Conservation (phyloP, 257 asterid genomes). For the Jacaranda copaia region DNA sequence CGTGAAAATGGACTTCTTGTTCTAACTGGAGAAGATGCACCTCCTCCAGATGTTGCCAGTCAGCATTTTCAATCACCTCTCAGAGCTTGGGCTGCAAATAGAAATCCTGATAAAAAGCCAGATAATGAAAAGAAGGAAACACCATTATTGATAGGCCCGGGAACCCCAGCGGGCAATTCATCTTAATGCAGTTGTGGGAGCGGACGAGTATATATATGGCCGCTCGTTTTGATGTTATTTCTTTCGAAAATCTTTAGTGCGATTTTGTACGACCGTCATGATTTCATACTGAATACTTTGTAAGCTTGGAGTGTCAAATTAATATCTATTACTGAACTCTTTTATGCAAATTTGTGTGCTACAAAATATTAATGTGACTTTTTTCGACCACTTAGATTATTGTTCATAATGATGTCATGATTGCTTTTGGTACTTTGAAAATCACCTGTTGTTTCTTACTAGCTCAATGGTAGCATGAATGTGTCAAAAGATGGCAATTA, state of each 20-base stretch:
- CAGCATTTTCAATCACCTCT: constrained; percentile 81
- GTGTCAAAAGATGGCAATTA: too few relatives aligned
- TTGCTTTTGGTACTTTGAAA: too few relatives aligned
- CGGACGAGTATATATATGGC: too few relatives aligned
- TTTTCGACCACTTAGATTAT: too few relatives aligned
- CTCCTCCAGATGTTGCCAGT: constrained; percentile 88
- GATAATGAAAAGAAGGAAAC: constrained; percentile 54
- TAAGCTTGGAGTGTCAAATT: too few relatives aligned
- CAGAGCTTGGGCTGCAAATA: constrained; percentile 78
- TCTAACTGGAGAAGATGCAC: constrained; percentile 84
- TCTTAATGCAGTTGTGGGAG: background rate
- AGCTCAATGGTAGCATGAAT: too few relatives aligned
- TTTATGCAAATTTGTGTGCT: too few relatives aligned
- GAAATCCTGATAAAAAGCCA: constrained; percentile 45
- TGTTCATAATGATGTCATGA: too few relatives aligned
- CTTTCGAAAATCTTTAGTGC: background rate
- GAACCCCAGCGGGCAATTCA: constrained; percentile 36
- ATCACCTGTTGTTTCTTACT: too few relatives aligned
- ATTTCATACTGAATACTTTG: background rate
- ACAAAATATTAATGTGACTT: too few relatives aligned
- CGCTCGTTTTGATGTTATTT: background rate
- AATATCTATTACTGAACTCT: too few relatives aligned
- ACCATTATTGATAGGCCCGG: constrained; percentile 66
- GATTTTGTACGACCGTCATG: background rate
- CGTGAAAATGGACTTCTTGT: constrained; percentile 71